These are phyloP conservation scores for Venturia effusa DNA, from an alignment of 2,329 filamentous ascomycete genomes.

Conservation along the genomic window DNA sequence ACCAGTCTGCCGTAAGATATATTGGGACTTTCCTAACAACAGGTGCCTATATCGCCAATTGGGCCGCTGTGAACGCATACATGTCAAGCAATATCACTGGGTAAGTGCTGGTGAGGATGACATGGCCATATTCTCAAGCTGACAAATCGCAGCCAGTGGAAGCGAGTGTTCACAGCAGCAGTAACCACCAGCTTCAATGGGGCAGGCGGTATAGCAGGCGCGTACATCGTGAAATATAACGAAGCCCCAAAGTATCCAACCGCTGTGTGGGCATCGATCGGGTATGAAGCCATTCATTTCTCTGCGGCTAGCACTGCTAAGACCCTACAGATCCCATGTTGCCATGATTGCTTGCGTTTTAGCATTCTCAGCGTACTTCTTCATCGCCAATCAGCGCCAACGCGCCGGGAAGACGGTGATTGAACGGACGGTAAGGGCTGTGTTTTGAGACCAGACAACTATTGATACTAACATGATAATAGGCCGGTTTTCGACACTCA, in stretches of 20 bases:
- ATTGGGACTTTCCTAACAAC: slow-evolving; percentile 56
- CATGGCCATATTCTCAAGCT: not conserved
- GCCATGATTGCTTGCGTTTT: slow-evolving; percentile 45
- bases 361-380: slow-evolving; percentile 44
- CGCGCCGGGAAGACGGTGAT: slow-evolving; percentile 36
- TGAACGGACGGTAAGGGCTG: slow-evolving; percentile 32
- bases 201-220: slow-evolving; percentile 53
- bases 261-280: slow-evolving; percentile 57
- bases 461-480: slow-evolving; percentile 14
- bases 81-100: slow-evolving; percentile 51
- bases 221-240: slow-evolving; percentile 50
- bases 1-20: slow-evolving; percentile 50
- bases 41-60: slow-evolving; percentile 58
- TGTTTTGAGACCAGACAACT: slow-evolving; percentile 9
- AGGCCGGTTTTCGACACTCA: slow-evolving; percentile 34
- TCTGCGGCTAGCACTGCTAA: not conserved
- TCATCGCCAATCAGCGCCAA: slow-evolving; percentile 39
- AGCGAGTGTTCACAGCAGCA: slow-evolving; percentile 50
- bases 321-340: slow-evolving; percentile 38
- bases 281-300: slow-evolving; percentile 19
- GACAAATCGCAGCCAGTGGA: slow-evolving; percentile 44
- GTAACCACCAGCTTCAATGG: slow-evolving; percentile 51
- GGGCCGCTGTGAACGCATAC: slow-evolving; percentile 55
- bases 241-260: slow-evolving; percentile 55
- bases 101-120: not conserved